phyloP scores from a whole-genome alignment of 176 grass and related monocot genomes.

The Oryza glumipatula region DNA sequence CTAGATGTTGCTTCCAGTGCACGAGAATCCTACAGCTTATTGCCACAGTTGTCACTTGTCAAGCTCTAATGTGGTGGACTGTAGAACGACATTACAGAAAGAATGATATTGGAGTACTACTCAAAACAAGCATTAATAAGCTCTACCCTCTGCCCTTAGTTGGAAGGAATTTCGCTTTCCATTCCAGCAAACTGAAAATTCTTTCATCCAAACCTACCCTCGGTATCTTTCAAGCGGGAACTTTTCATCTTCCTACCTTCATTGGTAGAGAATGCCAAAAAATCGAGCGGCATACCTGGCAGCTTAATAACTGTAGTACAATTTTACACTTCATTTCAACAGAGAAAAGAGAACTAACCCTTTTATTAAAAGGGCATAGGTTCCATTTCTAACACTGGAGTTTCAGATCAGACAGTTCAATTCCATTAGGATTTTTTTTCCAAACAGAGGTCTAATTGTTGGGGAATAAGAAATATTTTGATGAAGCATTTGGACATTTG shows the following conservation, averaged over 20 bases:
- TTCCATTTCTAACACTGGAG: not conserved
- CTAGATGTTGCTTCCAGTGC: not conserved
- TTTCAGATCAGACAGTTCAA: not conserved
- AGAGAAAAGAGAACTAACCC: not conserved
- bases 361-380: not conserved
- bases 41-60: not conserved
- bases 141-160: not conserved
- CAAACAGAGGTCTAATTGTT: not conserved
- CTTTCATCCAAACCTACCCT: not conserved
- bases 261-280: not conserved
- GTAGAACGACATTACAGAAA: not conserved
- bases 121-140: not conserved
- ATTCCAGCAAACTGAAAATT: not conserved
- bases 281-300: not conserved
- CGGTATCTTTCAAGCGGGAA: not conserved
- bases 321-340: not conserved
- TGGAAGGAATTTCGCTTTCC: not conserved
- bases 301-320: not conserved
- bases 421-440: not conserved
- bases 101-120: not conserved
- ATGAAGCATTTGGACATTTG: not conserved
- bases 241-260: not conserved
- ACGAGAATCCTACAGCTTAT: not conserved
- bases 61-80: not conserved
- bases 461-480: not conserved